phyloP scores from a whole-genome alignment of 164 flowering plant genomes.

The Brasenia schreberi region DNA sequence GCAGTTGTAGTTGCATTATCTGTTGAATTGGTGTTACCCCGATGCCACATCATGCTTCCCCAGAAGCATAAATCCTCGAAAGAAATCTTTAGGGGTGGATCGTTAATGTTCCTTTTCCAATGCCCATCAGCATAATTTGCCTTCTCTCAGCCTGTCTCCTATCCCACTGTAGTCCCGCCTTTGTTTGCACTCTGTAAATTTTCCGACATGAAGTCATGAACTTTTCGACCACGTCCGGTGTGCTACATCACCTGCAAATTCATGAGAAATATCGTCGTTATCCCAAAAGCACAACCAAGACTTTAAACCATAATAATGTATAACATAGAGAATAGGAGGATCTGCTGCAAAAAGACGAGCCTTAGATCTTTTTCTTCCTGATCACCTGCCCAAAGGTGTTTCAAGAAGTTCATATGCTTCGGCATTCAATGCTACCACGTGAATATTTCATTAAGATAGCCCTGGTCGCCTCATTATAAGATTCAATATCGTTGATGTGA shows the following conservation, averaged over 20 bases:
- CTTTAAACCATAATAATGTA: conserved; percentile 76
- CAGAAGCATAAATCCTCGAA: conserved; percentile 12
- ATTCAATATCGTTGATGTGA: conserved; percentile 72
- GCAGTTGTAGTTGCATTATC: background rate
- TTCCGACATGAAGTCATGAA: conserved; percentile 81
- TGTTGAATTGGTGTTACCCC: conserved; percentile 56
- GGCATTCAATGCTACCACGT: conserved; percentile 98
- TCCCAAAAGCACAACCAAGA: conserved; percentile 97
- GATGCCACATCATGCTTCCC: conserved; percentile 68
- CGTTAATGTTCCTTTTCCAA: conserved; percentile 61
- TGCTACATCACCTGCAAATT: conserved; percentile 73
- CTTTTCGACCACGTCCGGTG: conserved; percentile 80
- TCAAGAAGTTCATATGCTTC: conserved; percentile 84
- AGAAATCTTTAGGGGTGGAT: background rate
- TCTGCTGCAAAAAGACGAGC: conserved; percentile 70
- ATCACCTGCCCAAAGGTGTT: conserved; percentile 82
- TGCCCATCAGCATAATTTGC: conserved; percentile 68
- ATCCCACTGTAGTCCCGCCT: conserved; percentile 87
- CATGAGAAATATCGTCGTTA: conserved; percentile 68
- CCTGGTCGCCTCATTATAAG: conserved; percentile 97
- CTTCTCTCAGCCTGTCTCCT: conserved; percentile 84
- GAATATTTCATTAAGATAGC: conserved; percentile 77
- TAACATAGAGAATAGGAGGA: conserved; percentile 78
- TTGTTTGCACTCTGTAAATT: conserved; percentile 71
- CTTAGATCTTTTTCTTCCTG: conserved; percentile 57